These are phyloP conservation scores for Fusarium virguliforme DNA, from an alignment of 2,329 filamentous ascomycete species.

Conservation along the genomic window DNA sequence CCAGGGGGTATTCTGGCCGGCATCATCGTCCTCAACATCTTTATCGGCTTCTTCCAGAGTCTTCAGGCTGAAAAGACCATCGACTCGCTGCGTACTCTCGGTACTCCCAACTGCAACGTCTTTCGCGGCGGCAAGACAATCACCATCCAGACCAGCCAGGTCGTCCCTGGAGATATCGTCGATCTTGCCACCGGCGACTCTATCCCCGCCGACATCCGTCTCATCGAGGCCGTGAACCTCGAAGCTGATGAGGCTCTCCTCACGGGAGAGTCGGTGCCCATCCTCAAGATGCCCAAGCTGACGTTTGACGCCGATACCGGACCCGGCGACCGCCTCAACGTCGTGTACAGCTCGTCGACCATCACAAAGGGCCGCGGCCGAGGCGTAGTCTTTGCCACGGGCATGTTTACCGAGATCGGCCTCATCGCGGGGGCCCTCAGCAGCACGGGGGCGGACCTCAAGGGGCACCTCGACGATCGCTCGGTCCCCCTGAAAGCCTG, in stretches of 20 bases:
- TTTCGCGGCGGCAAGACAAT: slow-evolving; percentile 57
- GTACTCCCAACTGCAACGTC: slow-evolving; percentile 57
- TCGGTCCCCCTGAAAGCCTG: slow-evolving; percentile 10
- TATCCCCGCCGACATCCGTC: slow-evolving; percentile 70
- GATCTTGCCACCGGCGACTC: slow-evolving; percentile 68
- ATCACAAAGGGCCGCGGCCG: slow-evolving; percentile 72
- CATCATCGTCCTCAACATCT: slow-evolving; percentile 68
- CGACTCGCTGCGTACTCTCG: slow-evolving; percentile 57
- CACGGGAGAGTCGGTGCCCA: slow-evolving; percentile 73
- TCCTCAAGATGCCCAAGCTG: slow-evolving; percentile 63
- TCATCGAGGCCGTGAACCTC: slow-evolving; percentile 72
- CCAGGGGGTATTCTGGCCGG: slow-evolving; percentile 68
- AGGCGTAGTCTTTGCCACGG: slow-evolving; percentile 74
- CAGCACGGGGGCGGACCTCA: slow-evolving; percentile 27
- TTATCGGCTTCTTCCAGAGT: slow-evolving; percentile 65
- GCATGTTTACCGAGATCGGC: slow-evolving; percentile 73
- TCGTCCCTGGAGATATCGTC: slow-evolving; percentile 72
- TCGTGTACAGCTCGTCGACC: slow-evolving; percentile 72
- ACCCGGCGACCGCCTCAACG: slow-evolving; percentile 70
- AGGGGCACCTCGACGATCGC: slow-evolving; percentile 10
- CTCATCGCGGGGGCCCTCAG: slow-evolving; percentile 66
- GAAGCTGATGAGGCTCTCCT: slow-evolving; percentile 75
- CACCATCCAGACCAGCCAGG: slow-evolving; percentile 53
- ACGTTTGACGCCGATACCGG: slow-evolving; percentile 57
- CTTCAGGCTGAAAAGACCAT: slow-evolving; percentile 61